Base-by-base conservation (phyloP, 2,329 filamentous ascomycete species). In the Calonectria hawksworthii region DNA sequence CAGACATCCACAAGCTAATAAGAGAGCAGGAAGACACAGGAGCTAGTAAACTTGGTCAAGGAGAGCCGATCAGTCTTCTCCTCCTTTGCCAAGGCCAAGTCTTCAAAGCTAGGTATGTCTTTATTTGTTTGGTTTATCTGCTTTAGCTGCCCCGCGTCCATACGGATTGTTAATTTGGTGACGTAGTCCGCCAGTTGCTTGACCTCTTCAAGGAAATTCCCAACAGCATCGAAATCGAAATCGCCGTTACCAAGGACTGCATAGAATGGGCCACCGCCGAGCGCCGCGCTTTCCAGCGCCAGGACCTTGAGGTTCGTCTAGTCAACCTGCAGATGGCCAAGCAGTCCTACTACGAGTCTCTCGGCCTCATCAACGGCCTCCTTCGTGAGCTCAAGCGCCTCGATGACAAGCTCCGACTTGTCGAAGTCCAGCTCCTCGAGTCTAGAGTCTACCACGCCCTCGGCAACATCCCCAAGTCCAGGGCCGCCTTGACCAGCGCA, bases 231-330 rank as follows among this genome's bases (percentile, higher is more conserved):
- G 97, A 99, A 85, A 95, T 94, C 84, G 97, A 99, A 88, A 96
- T 98, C 85, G 89, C 93, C 85, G 95, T 98, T 82, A 99, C 97
- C 83, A 98, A 98, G 88, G 98, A 97, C 87, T 99, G 96, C 89
- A 99, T 99, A 92, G 96, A 99, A 88, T 99, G 97, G 97, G 97
- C 97, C 64, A 95, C 96, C 70, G 94, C 95, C 68, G 96, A 99
- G 89, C 94, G 96, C 81, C 94, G 97, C 83, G 95, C 95, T 75
- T 99, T 99, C 90, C 92, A 99, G 81, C 96, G 97, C 80, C 97
- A 99, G 89, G 98, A 98, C 86, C 95, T 99, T 83, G 96, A 99
- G 90, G 98, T 96, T 73, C 94, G 97, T 77, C 93, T 99, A 73
- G 97, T 99, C 70, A 91, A 92, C 68, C 93, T 99, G 75, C 95